Base-by-base conservation (phyloP, 2,329 filamentous ascomycete species). In the Verticillium nonalfalfae region DNA sequence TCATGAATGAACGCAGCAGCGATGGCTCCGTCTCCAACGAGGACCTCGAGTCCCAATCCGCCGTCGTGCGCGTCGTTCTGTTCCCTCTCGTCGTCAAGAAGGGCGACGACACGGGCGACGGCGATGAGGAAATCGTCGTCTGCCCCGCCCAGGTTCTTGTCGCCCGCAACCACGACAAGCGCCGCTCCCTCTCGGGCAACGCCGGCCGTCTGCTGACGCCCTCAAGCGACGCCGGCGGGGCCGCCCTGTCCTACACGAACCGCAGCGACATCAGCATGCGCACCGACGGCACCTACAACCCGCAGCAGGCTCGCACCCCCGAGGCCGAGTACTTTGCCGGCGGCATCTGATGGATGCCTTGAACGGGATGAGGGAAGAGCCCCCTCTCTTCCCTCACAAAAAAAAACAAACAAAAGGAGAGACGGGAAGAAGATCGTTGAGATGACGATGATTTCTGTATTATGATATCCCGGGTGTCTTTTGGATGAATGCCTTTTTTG, bases 11-110 rank as follows among this genome's bases (percentile, higher is more conserved):
- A 78, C 89, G 91, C 62, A 91, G 88, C 63, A 89, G 90, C 52
- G 85, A 89, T 65, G 67, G 69, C 33, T 83, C 64, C 35, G 3
- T 34, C 2, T 76, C 86, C 31, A 94, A 95, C 70, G 90, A 94
- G 66, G 90, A 94, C 59, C 85, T 97, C 31, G 90, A 98, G 75
- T 81, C 82, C 6, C 83, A 89, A 63, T 83, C 85, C 50, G 88
- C 92, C 33, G 85, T 94, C 18, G 93, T 99, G 50, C 90, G 95
- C 67, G 86, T 97, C 64, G 93, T 99, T 1, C 85, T 99, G 50
- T 99, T 99, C 81, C 96, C 96, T 10, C 83, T 98, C 1, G 94
- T 99, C 18, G 91, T 98, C 69, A 97, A 97, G 79, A 96, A 95
- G 79, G 94, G 93, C 59, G 91, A 96, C 70, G 94, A 98, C 72